Percentiles rank a stretch among this genome's conserved stretches.
phyloP scores from a whole-genome alignment of 1,284 basidiomycete genomes.

The Agroathelia rolfsii region DNA sequence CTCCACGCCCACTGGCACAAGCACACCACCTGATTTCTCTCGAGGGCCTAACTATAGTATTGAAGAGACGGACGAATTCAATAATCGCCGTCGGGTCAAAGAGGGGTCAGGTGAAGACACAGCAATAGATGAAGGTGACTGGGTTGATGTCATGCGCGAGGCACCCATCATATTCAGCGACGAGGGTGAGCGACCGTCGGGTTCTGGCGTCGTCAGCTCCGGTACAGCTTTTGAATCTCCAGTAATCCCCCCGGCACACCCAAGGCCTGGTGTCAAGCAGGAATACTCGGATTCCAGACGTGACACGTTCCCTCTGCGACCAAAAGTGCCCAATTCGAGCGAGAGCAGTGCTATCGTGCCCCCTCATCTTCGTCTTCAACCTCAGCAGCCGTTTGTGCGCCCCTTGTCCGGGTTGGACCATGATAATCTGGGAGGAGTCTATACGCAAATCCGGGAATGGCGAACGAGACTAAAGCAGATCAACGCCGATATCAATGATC shows the following conservation, averaged over 20 bases:
- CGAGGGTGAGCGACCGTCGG: no score
- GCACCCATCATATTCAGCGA: slow-evolving; percentile 30
- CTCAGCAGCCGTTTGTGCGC: slow-evolving; percentile 60
- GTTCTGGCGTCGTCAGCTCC: no score
- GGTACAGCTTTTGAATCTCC: no score
- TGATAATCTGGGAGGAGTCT: slow-evolving; percentile 52
- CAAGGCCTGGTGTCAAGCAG: no score
- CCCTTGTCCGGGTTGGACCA: slow-evolving; percentile 61
- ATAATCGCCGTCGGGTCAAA: neutral
- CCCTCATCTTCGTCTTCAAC: slow-evolving; percentile 59
- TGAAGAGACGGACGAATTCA: slow-evolving; percentile 24
- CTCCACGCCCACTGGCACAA: slow-evolving; percentile 14
- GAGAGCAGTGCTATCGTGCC: slow-evolving; percentile 40
- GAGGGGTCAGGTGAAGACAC: slow-evolving; percentile 25
- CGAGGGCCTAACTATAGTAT: slow-evolving; percentile 45
- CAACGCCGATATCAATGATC: slow-evolving; percentile 57
- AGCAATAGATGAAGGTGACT: slow-evolving; percentile 48
- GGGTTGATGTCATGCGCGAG: slow-evolving; percentile 58
- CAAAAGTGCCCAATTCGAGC: no score
- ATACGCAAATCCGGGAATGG: slow-evolving; percentile 58
- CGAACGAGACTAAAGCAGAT: slow-evolving; percentile 60
- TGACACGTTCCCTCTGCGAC: no score
- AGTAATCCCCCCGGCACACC: no score
- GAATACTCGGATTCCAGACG: slow-evolving; percentile 32
- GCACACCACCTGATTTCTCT: no score